Percentiles rank a stretch among this genome's conserved stretches.
Evolutionary conservation across 2,329 filamentous ascomycete species (phyloP).

Genomic region (Diaporthe caulivora): DNA sequence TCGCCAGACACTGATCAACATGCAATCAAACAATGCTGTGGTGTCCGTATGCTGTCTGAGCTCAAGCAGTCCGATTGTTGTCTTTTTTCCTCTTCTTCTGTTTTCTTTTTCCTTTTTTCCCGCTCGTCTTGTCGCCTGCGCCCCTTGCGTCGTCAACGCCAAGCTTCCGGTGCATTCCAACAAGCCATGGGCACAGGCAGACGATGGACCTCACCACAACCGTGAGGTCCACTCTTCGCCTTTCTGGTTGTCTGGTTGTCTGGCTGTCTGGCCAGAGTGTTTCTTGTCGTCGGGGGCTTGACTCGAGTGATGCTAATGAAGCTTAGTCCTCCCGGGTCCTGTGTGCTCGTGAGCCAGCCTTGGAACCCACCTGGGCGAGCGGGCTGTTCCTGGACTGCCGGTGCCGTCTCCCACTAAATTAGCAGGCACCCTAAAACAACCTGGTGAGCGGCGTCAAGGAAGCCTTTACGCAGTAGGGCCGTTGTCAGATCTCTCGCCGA

Average conservation of each 20-base stretch:
- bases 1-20: neutral
- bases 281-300: neutral
- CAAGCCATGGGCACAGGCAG: neutral
- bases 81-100: neutral
- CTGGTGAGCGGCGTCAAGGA: slow-evolving; percentile 39
- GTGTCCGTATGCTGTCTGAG: neutral
- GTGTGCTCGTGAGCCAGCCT: slow-evolving; percentile 18
- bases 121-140: neutral
- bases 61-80: neutral
- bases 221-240: neutral
- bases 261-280: neutral
- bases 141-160: slow-evolving; percentile 18
- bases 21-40: neutral
- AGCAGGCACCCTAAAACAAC: slow-evolving; percentile 39
- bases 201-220: neutral
- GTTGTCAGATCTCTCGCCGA: slow-evolving; percentile 55
- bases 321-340: slow-evolving; percentile 18
- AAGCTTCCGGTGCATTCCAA: slow-evolving; percentile 8
- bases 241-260: neutral
- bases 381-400: slow-evolving; percentile 38
- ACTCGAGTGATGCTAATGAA: slow-evolving; percentile 12
- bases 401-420: slow-evolving; percentile 40
- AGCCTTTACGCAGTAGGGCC: slow-evolving; percentile 44
- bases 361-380: slow-evolving; percentile 24
- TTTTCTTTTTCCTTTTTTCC: neutral